Percentiles rank a stretch among this genome's conserved stretches.
These are phyloP conservation scores for Clarireedia monteithiana DNA, from an alignment of 2,329 filamentous ascomycete species.

Conservation along the genomic window DNA sequence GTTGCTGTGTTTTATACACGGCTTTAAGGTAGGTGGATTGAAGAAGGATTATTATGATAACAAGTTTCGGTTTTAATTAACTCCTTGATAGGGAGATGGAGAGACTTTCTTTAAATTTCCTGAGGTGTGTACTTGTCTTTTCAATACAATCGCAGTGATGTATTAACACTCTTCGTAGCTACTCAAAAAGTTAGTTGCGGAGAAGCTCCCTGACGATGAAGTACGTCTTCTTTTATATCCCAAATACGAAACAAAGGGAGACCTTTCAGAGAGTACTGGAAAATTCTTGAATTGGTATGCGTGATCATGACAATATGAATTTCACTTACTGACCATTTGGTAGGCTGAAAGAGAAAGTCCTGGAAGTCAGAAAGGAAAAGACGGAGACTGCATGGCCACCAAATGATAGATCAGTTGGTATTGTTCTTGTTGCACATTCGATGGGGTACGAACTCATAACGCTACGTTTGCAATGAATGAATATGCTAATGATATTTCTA, in stretches of 20 bases:
- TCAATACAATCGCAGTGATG: neutral
- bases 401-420: conserved; percentile 55
- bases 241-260: conserved; percentile 64
- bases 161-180: conserved; percentile 33
- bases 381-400: conserved; percentile 4
- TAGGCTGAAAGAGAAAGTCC: conserved; percentile 8
- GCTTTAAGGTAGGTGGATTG: conserved; percentile 45
- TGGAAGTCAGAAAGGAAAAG: conserved; percentile 6
- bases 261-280: conserved; percentile 47
- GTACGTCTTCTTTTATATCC: conserved; percentile 60
- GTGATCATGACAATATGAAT: neutral
- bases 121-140: conserved; percentile 28
- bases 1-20: conserved; percentile 66
- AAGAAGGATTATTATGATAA: neutral
- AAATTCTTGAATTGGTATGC: conserved; percentile 46
- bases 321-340: neutral
- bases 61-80: neutral
- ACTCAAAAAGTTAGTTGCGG: conserved; percentile 48
- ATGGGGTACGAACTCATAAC: conserved; percentile 48
- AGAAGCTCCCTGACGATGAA: conserved; percentile 51
- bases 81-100: conserved; percentile 43
- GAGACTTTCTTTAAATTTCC: conserved; percentile 64
- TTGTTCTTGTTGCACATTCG: conserved; percentile 74
- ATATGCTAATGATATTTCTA: conserved; percentile 22
- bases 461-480: neutral